Base-by-base conservation (phyloP, 495 filamentous ascomycete genomes). In the Aspergillus diversus region DNA sequence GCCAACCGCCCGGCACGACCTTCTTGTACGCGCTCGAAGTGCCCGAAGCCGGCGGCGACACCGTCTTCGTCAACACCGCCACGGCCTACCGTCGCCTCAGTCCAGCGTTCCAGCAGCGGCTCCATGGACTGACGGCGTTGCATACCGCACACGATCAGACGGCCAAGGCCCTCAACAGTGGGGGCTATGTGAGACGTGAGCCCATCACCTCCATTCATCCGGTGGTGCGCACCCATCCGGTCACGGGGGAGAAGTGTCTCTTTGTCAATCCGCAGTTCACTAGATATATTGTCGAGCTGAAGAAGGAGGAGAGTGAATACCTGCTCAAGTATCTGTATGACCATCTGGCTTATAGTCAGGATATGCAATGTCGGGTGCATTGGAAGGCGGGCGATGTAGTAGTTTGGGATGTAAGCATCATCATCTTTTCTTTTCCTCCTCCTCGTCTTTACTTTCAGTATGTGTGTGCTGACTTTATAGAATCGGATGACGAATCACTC, bases 1-100 rank as follows among this genome's bases (percentile, higher is more conserved):
- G 82, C 48, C 86, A 89, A 71, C 86, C 86, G 13, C 85, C 87
- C 0, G 86, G 86, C 5, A 86, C 83, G 0, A 89, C 86, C 1
- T 87, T 90, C 71, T 63, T 90, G 33, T 88, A 87, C 55, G 64
- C 83, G 7, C 80, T 89, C 12, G 86, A 89, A 33, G 79, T 75
- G 7, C 87, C 87, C 1, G 71, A 71, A 6, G 81, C 76, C 3
- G 87, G 87, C 5, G 87, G 87, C 4, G 87, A 90, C 64, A 90
- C 87, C 0, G 69, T 87, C 6, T 89, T 88, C 67, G 80, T 65
- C 21, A 83, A 86, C 60, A 80, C 82, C 73, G 82, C 75, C 0
- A 79, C 79, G 64, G 85, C 85, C 0, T 89, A 86, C 63, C 70
- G 76, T 33, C 77, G 82, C 0, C 73, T 89, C 11, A 83, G 80